Evolutionary conservation across 148 eudicot species (phyloP).

Genomic region (Dianthus caryophyllus): DNA sequence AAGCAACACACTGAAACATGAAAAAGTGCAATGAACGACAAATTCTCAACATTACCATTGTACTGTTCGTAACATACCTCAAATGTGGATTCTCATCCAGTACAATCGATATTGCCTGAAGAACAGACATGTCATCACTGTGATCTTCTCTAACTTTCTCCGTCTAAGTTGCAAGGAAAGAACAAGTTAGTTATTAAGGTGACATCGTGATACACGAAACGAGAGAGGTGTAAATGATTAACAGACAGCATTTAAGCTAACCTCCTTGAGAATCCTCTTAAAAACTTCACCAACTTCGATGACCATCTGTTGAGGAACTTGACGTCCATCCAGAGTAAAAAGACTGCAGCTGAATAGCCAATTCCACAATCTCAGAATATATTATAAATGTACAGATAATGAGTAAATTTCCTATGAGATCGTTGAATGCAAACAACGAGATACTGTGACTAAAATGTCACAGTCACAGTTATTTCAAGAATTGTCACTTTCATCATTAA

Average conservation of each 20-base stretch:
- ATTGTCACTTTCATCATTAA: too few relatives aligned
- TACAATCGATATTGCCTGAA: conserved; percentile 80
- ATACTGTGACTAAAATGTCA: too few relatives aligned
- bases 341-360: conserved; percentile 62
- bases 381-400: not conserved
- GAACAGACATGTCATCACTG: conserved; percentile 73
- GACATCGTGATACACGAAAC: not conserved
- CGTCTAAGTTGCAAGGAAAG: conserved; percentile 42
- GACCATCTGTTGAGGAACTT: conserved; percentile 76
- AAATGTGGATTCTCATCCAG: conserved; percentile 71
- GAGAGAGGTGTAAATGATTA: not conserved
- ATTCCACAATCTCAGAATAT: conserved; percentile 28
- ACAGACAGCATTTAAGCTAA: conserved; percentile 17
- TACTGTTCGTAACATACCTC: conserved; percentile 45
- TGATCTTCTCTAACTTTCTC: conserved; percentile 82
- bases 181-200: conserved; percentile 16
- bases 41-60: not conserved
- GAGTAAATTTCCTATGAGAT: not conserved
- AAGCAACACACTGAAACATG: conserved; percentile 13
- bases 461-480: too few relatives aligned
- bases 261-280: conserved; percentile 78
- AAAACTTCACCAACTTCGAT: conserved; percentile 83
- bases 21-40: not conserved
- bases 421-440: too few relatives aligned
- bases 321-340: conserved; percentile 66